Evolutionary conservation across 176 grass and related monocot genomes (phyloP).

Genomic region (Triticum urartu): DNA sequence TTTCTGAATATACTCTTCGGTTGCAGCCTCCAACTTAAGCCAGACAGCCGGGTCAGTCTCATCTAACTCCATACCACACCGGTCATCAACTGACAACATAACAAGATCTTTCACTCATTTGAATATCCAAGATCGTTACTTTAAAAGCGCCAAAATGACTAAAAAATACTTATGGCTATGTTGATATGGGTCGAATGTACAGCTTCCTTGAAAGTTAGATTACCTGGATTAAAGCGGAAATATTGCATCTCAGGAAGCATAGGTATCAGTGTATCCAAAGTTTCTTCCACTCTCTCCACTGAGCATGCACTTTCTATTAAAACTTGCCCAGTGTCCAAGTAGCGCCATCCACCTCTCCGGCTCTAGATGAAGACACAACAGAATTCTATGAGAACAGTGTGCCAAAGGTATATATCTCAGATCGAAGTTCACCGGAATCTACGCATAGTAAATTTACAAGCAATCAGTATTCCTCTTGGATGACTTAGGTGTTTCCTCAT

Average conservation of each 20-base stretch:
- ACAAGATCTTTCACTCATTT: slow-evolving; percentile 22
- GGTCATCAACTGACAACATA: slow-evolving; percentile 82
- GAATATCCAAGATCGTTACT: slow-evolving; percentile 5
- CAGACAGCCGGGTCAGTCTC: slow-evolving; percentile 91
- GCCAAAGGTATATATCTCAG: slow-evolving; percentile 30
- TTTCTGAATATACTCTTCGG: slow-evolving; percentile 93
- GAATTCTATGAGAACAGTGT: slow-evolving; percentile 30
- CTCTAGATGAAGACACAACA: slow-evolving; percentile 56
- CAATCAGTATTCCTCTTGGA: slow-evolving; percentile 5
- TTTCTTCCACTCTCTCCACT: slow-evolving; percentile 94
- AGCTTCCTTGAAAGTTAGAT: slow-evolving; percentile 18
- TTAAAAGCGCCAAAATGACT: not conserved
- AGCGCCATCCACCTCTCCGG: slow-evolving; percentile 95
- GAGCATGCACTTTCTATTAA: slow-evolving; percentile 97
- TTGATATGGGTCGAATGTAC: slow-evolving; percentile 2
- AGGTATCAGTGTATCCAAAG: slow-evolving; percentile 86
- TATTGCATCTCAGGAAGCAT: slow-evolving; percentile 98
- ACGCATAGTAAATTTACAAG: slow-evolving; percentile 15
- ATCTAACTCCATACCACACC: slow-evolving; percentile 96
- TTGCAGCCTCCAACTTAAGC: slow-evolving; percentile 94
- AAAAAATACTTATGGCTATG: slow-evolving; percentile 4
- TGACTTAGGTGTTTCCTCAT: slow-evolving; percentile 9
- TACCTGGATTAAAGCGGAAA: slow-evolving; percentile 98
- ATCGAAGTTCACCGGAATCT: slow-evolving; percentile 21
- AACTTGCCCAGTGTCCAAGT: slow-evolving; percentile 95